Percentiles rank a stretch among this genome's conserved stretches.
Evolutionary conservation across 176 grass and related monocot species (phyloP).

Genomic region (Aechmea fasciata): DNA sequence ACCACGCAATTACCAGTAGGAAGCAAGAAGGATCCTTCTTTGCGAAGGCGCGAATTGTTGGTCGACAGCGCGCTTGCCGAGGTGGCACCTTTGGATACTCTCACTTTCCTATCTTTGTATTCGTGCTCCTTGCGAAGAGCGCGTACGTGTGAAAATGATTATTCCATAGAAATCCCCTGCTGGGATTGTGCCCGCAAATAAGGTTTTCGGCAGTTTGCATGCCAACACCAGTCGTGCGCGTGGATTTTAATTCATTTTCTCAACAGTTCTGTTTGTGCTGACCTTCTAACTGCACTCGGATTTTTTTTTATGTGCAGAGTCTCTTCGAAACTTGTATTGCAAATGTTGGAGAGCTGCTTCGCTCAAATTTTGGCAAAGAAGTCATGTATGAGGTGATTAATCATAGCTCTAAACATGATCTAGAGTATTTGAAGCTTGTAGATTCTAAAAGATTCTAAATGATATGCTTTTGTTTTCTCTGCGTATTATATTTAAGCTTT

Average conservation of each 20-base stretch:
- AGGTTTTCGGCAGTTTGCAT: too few species aligned
- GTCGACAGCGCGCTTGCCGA: slow-evolving; percentile 70
- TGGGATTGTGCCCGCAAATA: too few species aligned
- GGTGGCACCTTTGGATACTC: slow-evolving; percentile 29
- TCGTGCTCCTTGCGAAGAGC: too few species aligned
- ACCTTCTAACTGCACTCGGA: background rate
- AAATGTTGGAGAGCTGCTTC: slow-evolving; percentile 63
- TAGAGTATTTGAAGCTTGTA: background rate
- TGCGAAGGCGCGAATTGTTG: slow-evolving; percentile 67
- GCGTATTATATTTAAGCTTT: too few species aligned
- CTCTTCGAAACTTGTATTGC: slow-evolving; percentile 53
- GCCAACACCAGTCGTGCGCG: background rate
- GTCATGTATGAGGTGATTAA: slow-evolving; percentile 60
- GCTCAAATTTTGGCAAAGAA: slow-evolving; percentile 84
- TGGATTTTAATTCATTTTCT: background rate
- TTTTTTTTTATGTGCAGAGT: slow-evolving; percentile 25
- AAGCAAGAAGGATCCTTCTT: slow-evolving; percentile 70
- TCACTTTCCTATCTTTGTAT: background rate
- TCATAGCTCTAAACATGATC: background rate
- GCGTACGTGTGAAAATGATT: too few species aligned
- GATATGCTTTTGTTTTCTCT: too few species aligned
- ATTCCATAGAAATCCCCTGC: too few species aligned
- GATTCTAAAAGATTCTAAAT: background rate
- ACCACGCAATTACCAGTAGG: slow-evolving; percentile 24
- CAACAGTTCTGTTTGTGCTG: background rate